A percentile compares a stretch with the other conserved stretches of the same genome.
Evolutionary conservation across 768 basidiomycete species (phyloP).

Genomic region (Hypsizygus marmoreus): DNA sequence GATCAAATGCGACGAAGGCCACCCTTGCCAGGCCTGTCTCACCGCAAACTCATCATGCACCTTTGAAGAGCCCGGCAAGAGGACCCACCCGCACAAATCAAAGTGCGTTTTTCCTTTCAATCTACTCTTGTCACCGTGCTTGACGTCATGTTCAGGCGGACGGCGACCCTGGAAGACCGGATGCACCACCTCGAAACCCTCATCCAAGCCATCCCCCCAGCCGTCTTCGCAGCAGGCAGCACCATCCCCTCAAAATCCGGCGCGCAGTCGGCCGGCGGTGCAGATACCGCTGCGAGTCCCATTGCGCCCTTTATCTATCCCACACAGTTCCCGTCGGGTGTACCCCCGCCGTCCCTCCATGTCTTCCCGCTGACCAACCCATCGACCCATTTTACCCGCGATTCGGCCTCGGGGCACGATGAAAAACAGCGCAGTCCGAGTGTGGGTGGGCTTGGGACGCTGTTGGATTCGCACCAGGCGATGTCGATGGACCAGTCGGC

Average conservation of each 20-base stretch:
- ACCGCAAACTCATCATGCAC: slow-evolving; percentile 81
- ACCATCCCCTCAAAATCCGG: slow-evolving; percentile 31
- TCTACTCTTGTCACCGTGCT: slow-evolving; percentile 3
- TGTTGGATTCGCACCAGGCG: slow-evolving; percentile 38
- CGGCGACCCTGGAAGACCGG: slow-evolving; percentile 82
- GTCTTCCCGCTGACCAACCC: slow-evolving; percentile 81
- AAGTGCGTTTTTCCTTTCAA: slow-evolving; percentile 55
- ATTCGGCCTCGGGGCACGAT: slow-evolving; percentile 39
- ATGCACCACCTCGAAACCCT: slow-evolving; percentile 88
- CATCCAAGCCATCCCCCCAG: slow-evolving; percentile 82
- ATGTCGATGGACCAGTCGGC: slow-evolving; percentile 44
- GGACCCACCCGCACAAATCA: slow-evolving; percentile 85
- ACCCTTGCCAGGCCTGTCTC: slow-evolving; percentile 87
- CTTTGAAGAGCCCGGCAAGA: slow-evolving; percentile 85
- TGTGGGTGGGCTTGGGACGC: slow-evolving; percentile 41
- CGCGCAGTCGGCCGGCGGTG: slow-evolving; percentile 32
- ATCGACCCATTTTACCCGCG: slow-evolving; percentile 70
- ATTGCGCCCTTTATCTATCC: slow-evolving; percentile 31
- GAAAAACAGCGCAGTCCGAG: slow-evolving; percentile 41
- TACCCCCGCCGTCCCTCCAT: slow-evolving; percentile 79
- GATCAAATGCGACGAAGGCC: slow-evolving; percentile 88
- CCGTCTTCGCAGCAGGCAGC: slow-evolving; percentile 70
- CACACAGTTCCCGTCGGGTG: slow-evolving; percentile 45
- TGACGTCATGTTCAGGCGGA: slow-evolving; percentile 52
- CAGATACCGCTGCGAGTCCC: slow-evolving; percentile 26